A percentile compares a stretch with the other conserved stretches of the same genome.
These are phyloP conservation scores for Aureobasidium lini DNA, from an alignment of 2,329 filamentous ascomycete species.

Conservation along the genomic window DNA sequence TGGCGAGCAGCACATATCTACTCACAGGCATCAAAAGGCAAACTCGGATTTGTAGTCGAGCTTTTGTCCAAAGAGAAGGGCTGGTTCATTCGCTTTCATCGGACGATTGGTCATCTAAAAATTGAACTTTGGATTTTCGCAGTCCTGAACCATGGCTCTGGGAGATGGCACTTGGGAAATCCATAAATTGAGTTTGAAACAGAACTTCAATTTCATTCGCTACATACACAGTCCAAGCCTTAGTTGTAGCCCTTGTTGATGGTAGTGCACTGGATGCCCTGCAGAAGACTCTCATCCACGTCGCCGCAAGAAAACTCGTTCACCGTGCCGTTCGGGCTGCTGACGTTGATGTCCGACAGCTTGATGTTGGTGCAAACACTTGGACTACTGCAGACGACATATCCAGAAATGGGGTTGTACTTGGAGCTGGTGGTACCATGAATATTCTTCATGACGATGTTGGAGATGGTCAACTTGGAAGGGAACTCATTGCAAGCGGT, in stretches of 20 bases:
- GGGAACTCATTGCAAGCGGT: conserved; percentile 55
- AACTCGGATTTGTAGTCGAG: no score
- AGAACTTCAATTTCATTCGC: neutral
- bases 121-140: no score
- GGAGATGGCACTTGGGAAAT: no score
- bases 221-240: neutral
- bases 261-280: conserved; percentile 23
- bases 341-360: conserved; percentile 23
- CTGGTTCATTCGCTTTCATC: no score
- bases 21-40: no score
- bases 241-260: conserved; percentile 9
- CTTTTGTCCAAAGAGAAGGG: no score
- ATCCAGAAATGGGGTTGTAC: conserved; percentile 35
- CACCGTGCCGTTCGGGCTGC: conserved; percentile 20
- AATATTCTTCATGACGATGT: conserved; percentile 52
- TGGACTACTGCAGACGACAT: conserved; percentile 37
- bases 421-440: conserved; percentile 45
- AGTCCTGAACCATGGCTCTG: no score
- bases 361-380: conserved; percentile 45
- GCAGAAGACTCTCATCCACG: conserved; percentile 24
- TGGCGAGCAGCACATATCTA: no score
- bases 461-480: conserved; percentile 47
- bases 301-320: conserved; percentile 26
- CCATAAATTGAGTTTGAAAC: no score
- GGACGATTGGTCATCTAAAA: no score